Base-by-base conservation (phyloP, 2,329 filamentous ascomycete genomes). In the Dactylellina leptospora region DNA sequence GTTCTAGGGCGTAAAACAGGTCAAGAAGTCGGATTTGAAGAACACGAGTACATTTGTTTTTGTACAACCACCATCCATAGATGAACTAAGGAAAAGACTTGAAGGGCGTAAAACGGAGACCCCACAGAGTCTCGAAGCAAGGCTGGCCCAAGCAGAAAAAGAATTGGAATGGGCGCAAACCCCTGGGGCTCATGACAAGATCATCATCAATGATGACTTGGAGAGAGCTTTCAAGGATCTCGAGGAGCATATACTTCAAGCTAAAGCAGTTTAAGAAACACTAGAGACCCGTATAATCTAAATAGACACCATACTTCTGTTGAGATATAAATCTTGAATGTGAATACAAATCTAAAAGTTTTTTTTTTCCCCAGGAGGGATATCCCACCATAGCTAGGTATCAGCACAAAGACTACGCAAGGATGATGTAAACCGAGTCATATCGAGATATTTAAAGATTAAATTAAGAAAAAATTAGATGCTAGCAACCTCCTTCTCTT, bases 1-100 rank as follows among this genome's bases (percentile, higher is more conserved):
- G n/a, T 13, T 11, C 53, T 11, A 72, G 68, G 93, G 93, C 72
- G 92, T 97, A 68, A 96, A 96, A 83, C 93, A 97, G 81, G 90
- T 97, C 78, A 92, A 92, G 80, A 85, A 85, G 74, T 90, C 89
- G 53, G 84, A 84, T 76, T 85, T 93, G 74, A 85, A 88, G 63
- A 90, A 72, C 92, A 5, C 87, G 91, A 61, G 73, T 30, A 74
- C 66, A 11, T 96, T 91, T 81, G 81, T 96, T 75, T 96, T 96
- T 81, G 85, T 97, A 73, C 86, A 90, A 33, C 93, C 93, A 10
- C 93, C 93, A 0, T 89, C 86, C 2, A 81, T 90, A 75, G 87
- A 90, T 77, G 84, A 87, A 53, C 84, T 97, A 36, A 92, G 96
- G 82, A 79, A 85, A 77, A 85, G 91, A 40, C 83, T 96, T 56